These are phyloP conservation scores for Senna siamea DNA, from an alignment of 306 rosid species.

Conservation along the genomic window DNA sequence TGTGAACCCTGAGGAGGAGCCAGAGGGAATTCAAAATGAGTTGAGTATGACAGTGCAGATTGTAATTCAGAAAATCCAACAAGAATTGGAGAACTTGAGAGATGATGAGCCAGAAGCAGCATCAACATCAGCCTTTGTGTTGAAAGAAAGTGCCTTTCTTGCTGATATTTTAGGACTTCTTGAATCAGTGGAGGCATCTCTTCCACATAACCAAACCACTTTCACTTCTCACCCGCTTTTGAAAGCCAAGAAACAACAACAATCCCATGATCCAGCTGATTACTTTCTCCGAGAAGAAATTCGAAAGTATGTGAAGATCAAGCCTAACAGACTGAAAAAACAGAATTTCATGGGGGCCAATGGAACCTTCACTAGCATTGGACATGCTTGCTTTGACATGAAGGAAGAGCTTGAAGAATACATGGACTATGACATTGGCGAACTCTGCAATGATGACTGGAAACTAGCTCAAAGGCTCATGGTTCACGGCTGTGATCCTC, in stretches of 20 bases:
- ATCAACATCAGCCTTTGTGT: constrained; percentile 34
- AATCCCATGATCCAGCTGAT: constrained; percentile 51
- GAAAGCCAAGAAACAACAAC: constrained; percentile 45
- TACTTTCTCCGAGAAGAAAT: constrained; percentile 74
- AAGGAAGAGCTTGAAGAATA: constrained; percentile 72
- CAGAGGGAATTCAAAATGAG: constrained; percentile 34
- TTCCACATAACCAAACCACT: constrained; percentile 3
- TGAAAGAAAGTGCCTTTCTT: constrained; percentile 52
- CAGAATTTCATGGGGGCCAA: constrained; percentile 88
- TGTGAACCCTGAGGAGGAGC: constrained; percentile 34
- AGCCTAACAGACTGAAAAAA: constrained; percentile 69
- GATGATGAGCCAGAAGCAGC: constrained; percentile 37
- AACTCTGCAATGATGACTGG: constrained; percentile 85
- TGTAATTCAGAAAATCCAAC: constrained; percentile 56
- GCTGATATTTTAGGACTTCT: constrained; percentile 68
- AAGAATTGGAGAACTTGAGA: constrained; percentile 46
- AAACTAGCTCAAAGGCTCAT: constrained; percentile 73
- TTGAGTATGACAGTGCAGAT: constrained; percentile 36
- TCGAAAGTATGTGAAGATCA: constrained; percentile 68
- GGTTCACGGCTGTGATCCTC: constrained; percentile 87
- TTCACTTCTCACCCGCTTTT: constrained; percentile 48
- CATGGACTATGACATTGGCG: constrained; percentile 80
- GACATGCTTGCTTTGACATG: constrained; percentile 74
- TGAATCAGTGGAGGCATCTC: constrained; percentile 46
- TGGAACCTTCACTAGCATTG: constrained; percentile 80